phyloP scores from a whole-genome alignment of 2,329 filamentous ascomycete species.

The Nothophoma quercina region DNA sequence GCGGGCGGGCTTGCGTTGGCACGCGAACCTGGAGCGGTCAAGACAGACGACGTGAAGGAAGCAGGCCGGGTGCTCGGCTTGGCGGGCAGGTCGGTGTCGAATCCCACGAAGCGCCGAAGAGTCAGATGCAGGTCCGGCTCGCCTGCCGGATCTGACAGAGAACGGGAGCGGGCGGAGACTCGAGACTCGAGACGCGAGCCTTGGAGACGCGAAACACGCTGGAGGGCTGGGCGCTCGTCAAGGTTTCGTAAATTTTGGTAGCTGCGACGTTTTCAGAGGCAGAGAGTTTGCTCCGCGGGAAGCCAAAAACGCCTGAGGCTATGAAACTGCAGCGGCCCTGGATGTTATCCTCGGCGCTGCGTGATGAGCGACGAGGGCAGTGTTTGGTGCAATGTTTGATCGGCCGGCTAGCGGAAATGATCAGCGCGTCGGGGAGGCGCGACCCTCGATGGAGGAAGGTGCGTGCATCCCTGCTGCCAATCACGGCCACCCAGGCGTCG shows the following conservation, averaged over 20 bases:
- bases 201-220: constrained; percentile 11
- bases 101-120: constrained; percentile 9
- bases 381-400: constrained; percentile 39
- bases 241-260: constrained; percentile 8
- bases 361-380: constrained; percentile 16
- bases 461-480: constrained; percentile 42
- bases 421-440: constrained; percentile 30
- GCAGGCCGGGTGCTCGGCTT: constrained; percentile 13
- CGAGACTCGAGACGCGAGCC: constrained; percentile 2
- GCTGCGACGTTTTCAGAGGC: constrained; percentile 7
- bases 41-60: constrained; percentile 10
- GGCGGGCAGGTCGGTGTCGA: constrained; percentile 6
- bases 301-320: constrained; percentile 6
- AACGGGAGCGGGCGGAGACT: constrained; percentile 11
- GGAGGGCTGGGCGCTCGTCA: constrained; percentile 3
- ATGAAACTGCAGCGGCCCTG: constrained; percentile 15
- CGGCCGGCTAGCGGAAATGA: constrained; percentile 42
- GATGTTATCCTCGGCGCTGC: constrained; percentile 20
- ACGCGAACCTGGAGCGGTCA: constrained; percentile 30
- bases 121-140: constrained; percentile 22
- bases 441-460: constrained; percentile 28
- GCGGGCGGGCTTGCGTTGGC: constrained; percentile 22
- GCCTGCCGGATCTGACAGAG: constrained; percentile 28
- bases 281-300: constrained; percentile 1
- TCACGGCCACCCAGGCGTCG: constrained; percentile 29